A percentile compares a stretch with the other conserved stretches of the same genome.
Evolutionary conservation across 352 stramenopile genomes (phyloP).

Genomic region (Pythium insidiosum): DNA sequence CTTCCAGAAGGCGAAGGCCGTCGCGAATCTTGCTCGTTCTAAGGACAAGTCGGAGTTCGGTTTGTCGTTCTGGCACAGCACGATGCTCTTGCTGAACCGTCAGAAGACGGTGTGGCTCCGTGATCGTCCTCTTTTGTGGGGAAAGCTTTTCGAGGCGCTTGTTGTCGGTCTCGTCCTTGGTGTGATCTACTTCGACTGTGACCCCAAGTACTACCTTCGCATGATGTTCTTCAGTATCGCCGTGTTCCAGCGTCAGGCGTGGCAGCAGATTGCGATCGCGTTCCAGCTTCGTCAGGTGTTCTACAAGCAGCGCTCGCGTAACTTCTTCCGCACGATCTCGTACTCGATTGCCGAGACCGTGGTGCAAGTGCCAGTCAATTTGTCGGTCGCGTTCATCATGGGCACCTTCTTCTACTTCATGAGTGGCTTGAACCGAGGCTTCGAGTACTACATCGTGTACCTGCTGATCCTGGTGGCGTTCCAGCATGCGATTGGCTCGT

Average conservation of each 20-base stretch:
- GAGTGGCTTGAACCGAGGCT: constrained; percentile 58
- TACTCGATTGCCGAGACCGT: constrained; percentile 68
- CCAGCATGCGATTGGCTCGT: constrained; percentile 55
- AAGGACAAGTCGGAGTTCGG: constrained; percentile 48
- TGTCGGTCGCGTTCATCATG: constrained; percentile 50
- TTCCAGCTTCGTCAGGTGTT: constrained; percentile 78
- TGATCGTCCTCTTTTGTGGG: constrained; percentile 48
- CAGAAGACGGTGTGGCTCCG: constrained; percentile 65
- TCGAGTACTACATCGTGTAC: constrained; percentile 72
- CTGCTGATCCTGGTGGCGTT: constrained; percentile 70
- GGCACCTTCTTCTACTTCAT: constrained; percentile 87
- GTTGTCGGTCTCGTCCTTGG: constrained; percentile 77
- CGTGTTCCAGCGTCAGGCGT: constrained; percentile 64
- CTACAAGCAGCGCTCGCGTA: constrained; percentile 85
- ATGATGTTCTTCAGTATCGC: constrained; percentile 69
- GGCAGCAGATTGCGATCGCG: constrained; percentile 63
- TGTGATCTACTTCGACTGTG: constrained; percentile 56
- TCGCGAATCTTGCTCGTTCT: constrained; percentile 32
- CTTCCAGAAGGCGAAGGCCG: constrained; percentile 46
- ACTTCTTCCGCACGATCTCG: constrained; percentile 84
- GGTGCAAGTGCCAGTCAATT: constrained; percentile 50
- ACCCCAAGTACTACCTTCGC: constrained; percentile 47
- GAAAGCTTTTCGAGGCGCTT: constrained; percentile 48
- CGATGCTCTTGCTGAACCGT: constrained; percentile 39
- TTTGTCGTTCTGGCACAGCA: constrained; percentile 32